Evolutionary conservation across 257 asterid species (phyloP).

Genomic region (Paulownia fortunei): DNA sequence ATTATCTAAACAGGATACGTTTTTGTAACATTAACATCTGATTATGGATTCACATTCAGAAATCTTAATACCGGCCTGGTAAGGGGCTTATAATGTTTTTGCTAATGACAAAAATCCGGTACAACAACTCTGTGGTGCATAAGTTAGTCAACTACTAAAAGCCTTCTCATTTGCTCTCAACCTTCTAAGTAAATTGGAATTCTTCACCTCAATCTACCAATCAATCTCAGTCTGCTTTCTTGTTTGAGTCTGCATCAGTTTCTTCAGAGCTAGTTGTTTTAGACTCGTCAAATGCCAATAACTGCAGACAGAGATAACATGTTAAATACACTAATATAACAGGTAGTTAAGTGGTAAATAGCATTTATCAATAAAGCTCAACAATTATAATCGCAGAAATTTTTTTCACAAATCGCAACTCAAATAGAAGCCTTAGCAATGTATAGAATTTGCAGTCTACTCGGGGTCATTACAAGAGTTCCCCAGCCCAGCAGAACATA

Average conservation of each 20-base stretch:
- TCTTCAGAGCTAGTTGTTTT: conserved; percentile 50
- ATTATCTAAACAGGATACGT: conserved; percentile 9
- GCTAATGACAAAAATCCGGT: conserved; percentile 34
- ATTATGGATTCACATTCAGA: conserved; percentile 21
- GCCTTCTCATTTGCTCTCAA: conserved; percentile 2
- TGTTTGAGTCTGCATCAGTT: conserved; percentile 41
- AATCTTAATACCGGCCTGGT: conserved; percentile 25
- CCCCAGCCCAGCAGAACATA: not conserved
- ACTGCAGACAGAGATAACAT: conserved; percentile 43
- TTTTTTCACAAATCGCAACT: no score
- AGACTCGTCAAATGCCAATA: conserved; percentile 85
- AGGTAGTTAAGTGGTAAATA: no score
- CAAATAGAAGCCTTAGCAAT: no score
- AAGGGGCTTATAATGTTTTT: not conserved
- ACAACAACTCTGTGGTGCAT: conserved; percentile 38
- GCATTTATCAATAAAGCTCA: no score
- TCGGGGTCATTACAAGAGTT: not conserved
- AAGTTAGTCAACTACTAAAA: conserved; percentile 34
- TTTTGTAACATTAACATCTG: conserved; percentile 19
- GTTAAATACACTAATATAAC: not conserved
- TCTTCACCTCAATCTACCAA: conserved; percentile 15
- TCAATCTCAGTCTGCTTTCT: conserved; percentile 60
- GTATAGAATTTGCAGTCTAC: not conserved
- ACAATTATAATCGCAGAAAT: no score
- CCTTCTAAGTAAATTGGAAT: not conserved